Evolutionary conservation across 2,329 filamentous ascomycete species (phyloP), one percentile per base, ranked within the genome.

Genomic region (Metarhizium rileyi): DNA sequence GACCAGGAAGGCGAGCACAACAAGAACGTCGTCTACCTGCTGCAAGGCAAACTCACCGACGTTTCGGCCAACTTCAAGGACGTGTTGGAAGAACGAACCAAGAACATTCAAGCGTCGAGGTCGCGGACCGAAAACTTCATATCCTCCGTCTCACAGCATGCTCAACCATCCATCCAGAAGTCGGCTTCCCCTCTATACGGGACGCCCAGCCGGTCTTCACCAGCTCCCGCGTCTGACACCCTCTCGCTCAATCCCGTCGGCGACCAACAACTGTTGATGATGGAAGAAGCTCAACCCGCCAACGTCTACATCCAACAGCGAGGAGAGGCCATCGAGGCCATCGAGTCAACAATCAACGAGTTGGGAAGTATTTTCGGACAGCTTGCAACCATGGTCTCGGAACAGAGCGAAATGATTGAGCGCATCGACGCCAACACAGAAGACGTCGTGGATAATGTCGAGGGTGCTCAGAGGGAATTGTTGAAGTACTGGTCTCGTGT

Each of bases 341-440:
- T 98, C 52, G 93, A 98, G 67, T 84, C 87, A 58, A 98, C 93
- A 1, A 98, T 98, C 58, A 83, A 81, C 55, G 93, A 98, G 65
- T 75, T 98, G 1, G 93, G 93, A 26, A 73, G 73, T 46, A 96
- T 96, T 54, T 97, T 97, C 65, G 88, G 90, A 8, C 91, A 98
- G 67, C 73, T 98, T 46, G 91, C 93, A 33, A 84, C 88, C 57
- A 97, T 98, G 93, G 93, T 98, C 27, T 89, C 86, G 49, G 91
- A 98, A 66, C 93, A 98, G 70, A 89, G 87, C 53, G 93, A 96
- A 69, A 95, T 95, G 86, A 95, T 98, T 56, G 89, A 97, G 69
- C 78, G 91, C 46, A 96, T 96, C 62, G 91, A 97, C 61, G 91
- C 91, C 56, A 96, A 97, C 67, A 96, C 91, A 1, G 93, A 98